Base-by-base conservation (phyloP, 345 rosid species). In the Euphorbia pulcherrima region DNA sequence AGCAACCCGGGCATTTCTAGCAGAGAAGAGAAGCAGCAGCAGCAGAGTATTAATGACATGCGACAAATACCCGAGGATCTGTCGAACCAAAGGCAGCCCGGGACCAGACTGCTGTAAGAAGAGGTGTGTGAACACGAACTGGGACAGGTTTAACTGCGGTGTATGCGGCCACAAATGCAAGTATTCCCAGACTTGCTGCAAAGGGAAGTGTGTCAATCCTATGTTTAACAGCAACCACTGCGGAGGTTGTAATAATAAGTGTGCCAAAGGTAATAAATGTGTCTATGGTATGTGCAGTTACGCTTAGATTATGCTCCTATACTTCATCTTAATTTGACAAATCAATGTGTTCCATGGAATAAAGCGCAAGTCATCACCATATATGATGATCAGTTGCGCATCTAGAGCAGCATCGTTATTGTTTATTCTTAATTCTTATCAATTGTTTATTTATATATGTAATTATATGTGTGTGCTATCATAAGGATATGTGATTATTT, bases 71-170 rank as follows among this genome's bases (percentile, higher is more conserved):
- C 77, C 90, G 23, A 82, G 74, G 53, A 67, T 82, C 21, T 87
- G 92, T 41, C 84, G 79, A 6, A 69, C 41, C 16, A 77, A 71
- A 66, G 87, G 87, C 6, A 85, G 90, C 61, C 71, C 80, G 0
- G 90, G 90, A 16, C 83, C 83, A 14, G 70, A 78, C 52, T 85
- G 92, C 72, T 87, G 92, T 73, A 78, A 80, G 72, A 85, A 79
- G 66, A 82, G 33, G 54, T 87, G 92, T 28, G 89, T 87, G 24
- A 75, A 83, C 23, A 59, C 82, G 24, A 16, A 9, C 28, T 80
- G 68, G n/a, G 83, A 85, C 69, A 51, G 62, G 40, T 11, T 73
- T 10, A 85, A 82, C 37, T 85, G 92, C 44, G 88, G 90, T 14
- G 71, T 6, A 63, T 88, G 92, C 48, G 92, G 92, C 1, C 78